phyloP scores from a whole-genome alignment of 345 rosid genomes.

The Eucalyptus melliodora region DNA sequence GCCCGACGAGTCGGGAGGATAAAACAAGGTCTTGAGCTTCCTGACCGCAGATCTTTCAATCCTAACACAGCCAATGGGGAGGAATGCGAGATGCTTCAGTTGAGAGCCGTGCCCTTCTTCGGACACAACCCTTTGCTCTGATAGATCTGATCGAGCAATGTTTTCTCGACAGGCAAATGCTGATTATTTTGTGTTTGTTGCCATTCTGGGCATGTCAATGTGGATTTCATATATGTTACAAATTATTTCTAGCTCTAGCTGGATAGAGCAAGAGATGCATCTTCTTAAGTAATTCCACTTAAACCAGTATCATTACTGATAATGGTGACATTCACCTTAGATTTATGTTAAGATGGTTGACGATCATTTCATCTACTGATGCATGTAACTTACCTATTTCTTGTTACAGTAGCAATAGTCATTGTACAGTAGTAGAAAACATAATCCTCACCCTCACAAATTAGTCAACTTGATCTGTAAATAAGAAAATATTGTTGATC shows the following conservation, averaged over 20 bases:
- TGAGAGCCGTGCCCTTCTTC: slow-evolving; percentile 49
- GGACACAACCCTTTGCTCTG: slow-evolving; percentile 8
- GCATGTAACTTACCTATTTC: too few relatives aligned
- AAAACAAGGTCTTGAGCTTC: slow-evolving; percentile 49
- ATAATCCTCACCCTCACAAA: too few relatives aligned
- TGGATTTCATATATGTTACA: background rate
- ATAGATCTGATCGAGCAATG: background rate
- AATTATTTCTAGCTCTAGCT: background rate
- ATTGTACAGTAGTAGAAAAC: too few relatives aligned
- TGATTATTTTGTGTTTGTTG: background rate
- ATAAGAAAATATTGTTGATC: too few relatives aligned
- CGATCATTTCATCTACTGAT: too few relatives aligned
- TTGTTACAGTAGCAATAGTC: too few relatives aligned
- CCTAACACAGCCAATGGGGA: slow-evolving; percentile 13
- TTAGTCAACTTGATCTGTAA: too few relatives aligned
- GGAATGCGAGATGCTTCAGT: slow-evolving; percentile 32
- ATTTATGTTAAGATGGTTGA: too few relatives aligned
- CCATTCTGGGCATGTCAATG: background rate
- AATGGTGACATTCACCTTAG: too few relatives aligned
- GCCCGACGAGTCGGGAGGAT: slow-evolving; percentile 41
- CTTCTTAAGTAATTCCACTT: background rate
- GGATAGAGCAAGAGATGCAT: background rate
- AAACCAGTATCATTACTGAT: background rate
- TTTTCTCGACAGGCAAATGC: background rate
- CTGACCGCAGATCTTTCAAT: slow-evolving; percentile 18